Evolutionary conservation across 2,329 filamentous ascomycete species (phyloP), one percentile per base, ranked within the genome.

Genomic region (Achaetomium macrosporum): DNA sequence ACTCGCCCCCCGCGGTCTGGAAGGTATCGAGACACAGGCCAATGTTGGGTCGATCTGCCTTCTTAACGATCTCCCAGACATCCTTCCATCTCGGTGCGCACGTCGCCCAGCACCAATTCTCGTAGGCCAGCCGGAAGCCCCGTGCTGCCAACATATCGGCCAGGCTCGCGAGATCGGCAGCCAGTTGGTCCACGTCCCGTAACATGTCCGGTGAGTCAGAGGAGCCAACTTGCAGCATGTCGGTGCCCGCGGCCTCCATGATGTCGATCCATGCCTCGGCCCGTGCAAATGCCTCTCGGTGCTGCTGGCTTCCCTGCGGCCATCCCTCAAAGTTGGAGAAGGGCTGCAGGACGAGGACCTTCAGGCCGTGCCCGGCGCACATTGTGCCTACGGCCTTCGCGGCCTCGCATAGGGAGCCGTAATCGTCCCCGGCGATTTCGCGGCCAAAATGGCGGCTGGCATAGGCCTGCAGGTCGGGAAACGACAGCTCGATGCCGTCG

Each of bases 101-200:
- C 0, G 85, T 88, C 0, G 83, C 83, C 87, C 87, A 91, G 68
- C 86, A 89, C 85, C 86, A 90, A 64, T 90, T 90, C 69, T 91
- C 87, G 60, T 90, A 91, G 0, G 86, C 85, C 16, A 91, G 70
- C 7, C 78, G 75, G 64, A 82, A 79, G 0, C 75, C 74, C 43
- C 79, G 75, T 19, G 73, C 65, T 0, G 76, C 77, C 1, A 87
- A 73, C 47, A 86, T 69, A 50, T 87, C 82, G 2, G 81, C 82
- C 7, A 91, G 71, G 52, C 83, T 75, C 1, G 75, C 74, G 0
- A 91, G 73, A 59, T 90, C 85, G 0, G 67, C 63, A 0, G 85
- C 78, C 17, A 87, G 73, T 9, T 74, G 69, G 1, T 72, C 69
- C 6, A 74, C 68, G 6, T 77, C 72, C 0, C 68, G 70, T 0